phyloP scores from a whole-genome alignment of 352 stramenopile species.

The Phytophthora quininea region DNA sequence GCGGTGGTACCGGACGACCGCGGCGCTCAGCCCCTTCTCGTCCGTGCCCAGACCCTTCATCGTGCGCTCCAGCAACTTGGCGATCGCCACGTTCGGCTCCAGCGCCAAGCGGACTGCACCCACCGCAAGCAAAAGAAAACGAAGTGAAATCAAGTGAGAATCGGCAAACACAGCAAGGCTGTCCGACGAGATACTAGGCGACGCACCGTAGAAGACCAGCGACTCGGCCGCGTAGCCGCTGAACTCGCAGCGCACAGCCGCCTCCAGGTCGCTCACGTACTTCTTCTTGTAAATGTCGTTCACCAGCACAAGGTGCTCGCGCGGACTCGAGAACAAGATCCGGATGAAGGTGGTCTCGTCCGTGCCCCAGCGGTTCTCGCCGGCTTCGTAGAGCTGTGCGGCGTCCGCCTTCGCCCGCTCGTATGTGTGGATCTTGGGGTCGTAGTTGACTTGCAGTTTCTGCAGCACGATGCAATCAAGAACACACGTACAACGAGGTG shows the following conservation, averaged over 20 bases:
- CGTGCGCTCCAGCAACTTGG: slow-evolving; percentile 60
- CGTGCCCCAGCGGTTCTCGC: slow-evolving; percentile 75
- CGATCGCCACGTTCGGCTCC: slow-evolving; percentile 52
- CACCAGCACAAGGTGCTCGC: slow-evolving; percentile 59
- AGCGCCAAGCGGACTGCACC: slow-evolving; percentile 54
- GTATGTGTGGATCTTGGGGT: slow-evolving; percentile 62
- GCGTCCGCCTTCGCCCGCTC: slow-evolving; percentile 60
- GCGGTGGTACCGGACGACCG: slow-evolving; percentile 59
- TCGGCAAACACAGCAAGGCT: neutral
- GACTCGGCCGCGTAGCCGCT: slow-evolving; percentile 59
- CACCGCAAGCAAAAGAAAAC: neutral
- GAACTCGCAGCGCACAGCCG: slow-evolving; percentile 72
- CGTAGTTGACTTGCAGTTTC: slow-evolving; percentile 47
- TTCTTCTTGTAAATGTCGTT: slow-evolving; percentile 76
- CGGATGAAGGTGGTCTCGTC: slow-evolving; percentile 72
- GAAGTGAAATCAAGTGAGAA: slow-evolving; percentile 10
- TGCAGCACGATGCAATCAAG: slow-evolving; percentile 6
- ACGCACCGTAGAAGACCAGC: slow-evolving; percentile 70
- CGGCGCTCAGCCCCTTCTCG: slow-evolving; percentile 58
- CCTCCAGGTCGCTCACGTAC: slow-evolving; percentile 63
- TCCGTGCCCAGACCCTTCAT: slow-evolving; percentile 68
- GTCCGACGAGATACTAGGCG: neutral
- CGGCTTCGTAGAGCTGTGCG: slow-evolving; percentile 70
- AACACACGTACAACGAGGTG: neutral
- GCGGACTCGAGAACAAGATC: slow-evolving; percentile 63